Base-by-base conservation (phyloP, 306 rosid genomes). In the Citrullus amarus region DNA sequence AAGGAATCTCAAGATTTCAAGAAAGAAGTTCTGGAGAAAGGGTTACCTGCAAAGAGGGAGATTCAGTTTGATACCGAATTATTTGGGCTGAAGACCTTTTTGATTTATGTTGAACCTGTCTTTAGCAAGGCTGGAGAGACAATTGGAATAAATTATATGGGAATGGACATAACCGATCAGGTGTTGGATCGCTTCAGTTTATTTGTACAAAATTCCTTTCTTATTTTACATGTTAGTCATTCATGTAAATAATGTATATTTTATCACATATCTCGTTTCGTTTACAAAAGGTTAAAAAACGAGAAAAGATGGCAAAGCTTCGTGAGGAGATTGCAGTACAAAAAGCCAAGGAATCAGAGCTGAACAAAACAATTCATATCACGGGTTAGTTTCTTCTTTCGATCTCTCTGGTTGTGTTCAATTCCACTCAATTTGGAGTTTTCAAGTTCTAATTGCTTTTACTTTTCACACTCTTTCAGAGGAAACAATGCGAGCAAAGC, bases 401-500 rank as follows among this genome's bases (percentile, higher is more conserved):
- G 57, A 66, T 76, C 22, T 76, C 20, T 78, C 28, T 39, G 16
- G 79, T 36, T 53, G 17, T 76, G 2, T 32, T 46, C 67, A 38
- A 82, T 15, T 81, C 80, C 8, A 18, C 60, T 80, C 48, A 63
- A 8, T 54, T 59, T 69, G 48, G 56, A 34, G 22, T 18, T 77
- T 38, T 60, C 54, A 80, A 66, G 44, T 79, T 87, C 70, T 78
- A 54, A 16, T 5, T 53, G n/a, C 17, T 55, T 60, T 15, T 65
- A 51, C 57, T 53, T 58, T 59, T 22, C 11, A 18, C 53, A 51
- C 61, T 80, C 75, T 68, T 73, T 63, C 78, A 83, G 98, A 94
- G 94, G 98, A 94, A 86, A 94, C 98, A 17, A 94, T 94, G 98
- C 79, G 98, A 57, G 98, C 98, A 56, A 94, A 94, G 84, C 98